Evolutionary conservation across 164 flowering plant species (phyloP).

Genomic region (Berberis thunbergii): DNA sequence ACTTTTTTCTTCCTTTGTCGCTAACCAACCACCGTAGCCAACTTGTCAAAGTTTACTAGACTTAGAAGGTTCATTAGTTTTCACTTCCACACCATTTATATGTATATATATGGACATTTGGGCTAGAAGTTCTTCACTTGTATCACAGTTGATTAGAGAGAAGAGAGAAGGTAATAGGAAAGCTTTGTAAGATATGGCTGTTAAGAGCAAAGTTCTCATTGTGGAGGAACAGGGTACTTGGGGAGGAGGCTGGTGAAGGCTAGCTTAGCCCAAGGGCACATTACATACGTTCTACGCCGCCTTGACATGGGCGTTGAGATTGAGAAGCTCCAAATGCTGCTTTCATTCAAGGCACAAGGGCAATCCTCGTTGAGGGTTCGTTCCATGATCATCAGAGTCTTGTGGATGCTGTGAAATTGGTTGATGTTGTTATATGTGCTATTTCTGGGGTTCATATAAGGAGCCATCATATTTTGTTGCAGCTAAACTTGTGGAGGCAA

Average conservation of each 20-base stretch:
- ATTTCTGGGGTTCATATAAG: conserved; percentile 51
- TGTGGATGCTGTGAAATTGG: conserved; percentile 48
- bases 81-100: too few relatives aligned
- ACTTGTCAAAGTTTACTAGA: too few relatives aligned
- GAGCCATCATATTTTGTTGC: conserved; percentile 41
- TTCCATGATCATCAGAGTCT: conserved; percentile 44
- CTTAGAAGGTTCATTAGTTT: too few relatives aligned
- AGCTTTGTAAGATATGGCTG: background rate
- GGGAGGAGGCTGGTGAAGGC: too few relatives aligned
- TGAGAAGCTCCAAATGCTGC: conserved; percentile 37
- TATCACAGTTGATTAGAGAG: too few relatives aligned
- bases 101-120: too few relatives aligned
- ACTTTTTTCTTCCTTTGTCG: too few relatives aligned
- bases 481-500: conserved; percentile 60
- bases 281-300: conserved; percentile 36
- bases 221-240: conserved; percentile 31
- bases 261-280: conserved; percentile 31
- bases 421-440: conserved; percentile 54
- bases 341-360: conserved; percentile 29
- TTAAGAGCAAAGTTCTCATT: conserved; percentile 31
- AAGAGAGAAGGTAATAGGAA: too few relatives aligned
- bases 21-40: too few relatives aligned
- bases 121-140: too few relatives aligned
- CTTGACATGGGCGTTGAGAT: conserved; percentile 48
- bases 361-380: conserved; percentile 22